A percentile compares a stretch with the other conserved stretches of the same genome.
Evolutionary conservation across 192 early-diverging fungal species (phyloP).

Genomic region (Coemansia sp.): DNA sequence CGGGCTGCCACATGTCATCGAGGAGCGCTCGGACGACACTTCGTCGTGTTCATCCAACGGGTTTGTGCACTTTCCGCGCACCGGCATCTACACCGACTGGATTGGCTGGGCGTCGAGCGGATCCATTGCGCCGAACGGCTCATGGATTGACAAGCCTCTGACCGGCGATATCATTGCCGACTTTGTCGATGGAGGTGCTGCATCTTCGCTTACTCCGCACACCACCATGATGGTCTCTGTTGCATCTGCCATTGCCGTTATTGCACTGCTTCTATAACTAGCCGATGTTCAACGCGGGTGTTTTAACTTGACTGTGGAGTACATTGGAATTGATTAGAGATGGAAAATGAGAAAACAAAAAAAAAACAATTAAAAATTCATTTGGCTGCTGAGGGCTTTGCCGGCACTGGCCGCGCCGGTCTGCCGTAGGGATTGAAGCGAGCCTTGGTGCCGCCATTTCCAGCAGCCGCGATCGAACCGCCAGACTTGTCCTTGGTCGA

Average conservation of each 20-base stretch:
- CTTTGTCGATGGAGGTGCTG: slow-evolving; percentile 14
- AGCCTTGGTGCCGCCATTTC: slow-evolving; percentile 4
- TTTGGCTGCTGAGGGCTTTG: slow-evolving; percentile 20
- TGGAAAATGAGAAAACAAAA: too few species aligned
- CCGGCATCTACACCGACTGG: slow-evolving; percentile 50
- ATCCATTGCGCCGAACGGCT: slow-evolving; percentile 39
- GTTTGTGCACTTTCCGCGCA: slow-evolving; percentile 45
- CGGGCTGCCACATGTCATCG: slow-evolving; percentile 35
- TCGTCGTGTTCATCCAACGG: slow-evolving; percentile 39
- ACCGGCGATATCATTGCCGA: slow-evolving; percentile 26
- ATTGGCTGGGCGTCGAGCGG: slow-evolving; percentile 41
- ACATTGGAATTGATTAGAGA: slow-evolving; percentile 1
- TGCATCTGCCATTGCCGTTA: not conserved
- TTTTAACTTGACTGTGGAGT: not conserved
- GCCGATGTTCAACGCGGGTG: not conserved
- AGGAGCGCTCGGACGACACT: slow-evolving; percentile 19
- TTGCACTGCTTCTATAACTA: slow-evolving; percentile 1
- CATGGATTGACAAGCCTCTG: slow-evolving; percentile 29
- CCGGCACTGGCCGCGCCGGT: slow-evolving; percentile 5
- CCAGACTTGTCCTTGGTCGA: slow-evolving; percentile 3
- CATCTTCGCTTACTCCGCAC: not conserved
- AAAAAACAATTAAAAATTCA: not conserved
- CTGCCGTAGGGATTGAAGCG: slow-evolving; percentile 32
- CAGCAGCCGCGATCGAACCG: not conserved
- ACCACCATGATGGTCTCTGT: not conserved